Conservation (phyloP, 2,329 filamentous ascomycete species). For the Paecilomyces fulvus region DNA sequence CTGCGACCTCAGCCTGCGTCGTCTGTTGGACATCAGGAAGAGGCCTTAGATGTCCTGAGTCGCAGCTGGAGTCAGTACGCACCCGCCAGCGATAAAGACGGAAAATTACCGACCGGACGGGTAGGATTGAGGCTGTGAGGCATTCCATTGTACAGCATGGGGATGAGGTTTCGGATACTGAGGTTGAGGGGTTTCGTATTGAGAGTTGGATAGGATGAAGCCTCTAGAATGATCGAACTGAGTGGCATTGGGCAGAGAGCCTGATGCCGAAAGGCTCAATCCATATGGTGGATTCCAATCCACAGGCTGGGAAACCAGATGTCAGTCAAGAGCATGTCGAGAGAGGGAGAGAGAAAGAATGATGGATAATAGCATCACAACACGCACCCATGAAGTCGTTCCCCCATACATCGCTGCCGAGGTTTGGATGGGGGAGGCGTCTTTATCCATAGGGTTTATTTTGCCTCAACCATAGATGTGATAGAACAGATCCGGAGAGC, state of each 20-base stretch:
- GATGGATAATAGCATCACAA: not conserved
- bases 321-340: not conserved
- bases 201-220: not conserved
- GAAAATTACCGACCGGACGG: not conserved
- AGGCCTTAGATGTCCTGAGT: not conserved
- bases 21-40: not conserved
- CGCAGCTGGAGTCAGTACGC: not conserved
- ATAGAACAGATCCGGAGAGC: not conserved
- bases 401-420: not conserved
- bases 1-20: not conserved
- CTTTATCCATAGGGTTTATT: not conserved
- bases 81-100: not conserved
- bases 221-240: not conserved
- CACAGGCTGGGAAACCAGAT: not conserved
- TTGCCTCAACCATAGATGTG: not conserved
- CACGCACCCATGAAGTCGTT: not conserved
- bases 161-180: not conserved
- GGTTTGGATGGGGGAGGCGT: not conserved
- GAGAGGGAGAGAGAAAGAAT: not conserved
- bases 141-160: not conserved
- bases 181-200: not conserved
- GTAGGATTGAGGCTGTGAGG: not conserved
- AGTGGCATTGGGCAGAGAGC: not conserved
- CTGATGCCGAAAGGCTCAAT: not conserved
- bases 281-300: not conserved